Evolutionary conservation across 176 grass and related monocot genomes (phyloP), one percentile per base, ranked within the genome.

Genomic region (Aegilops sharonensis): DNA sequence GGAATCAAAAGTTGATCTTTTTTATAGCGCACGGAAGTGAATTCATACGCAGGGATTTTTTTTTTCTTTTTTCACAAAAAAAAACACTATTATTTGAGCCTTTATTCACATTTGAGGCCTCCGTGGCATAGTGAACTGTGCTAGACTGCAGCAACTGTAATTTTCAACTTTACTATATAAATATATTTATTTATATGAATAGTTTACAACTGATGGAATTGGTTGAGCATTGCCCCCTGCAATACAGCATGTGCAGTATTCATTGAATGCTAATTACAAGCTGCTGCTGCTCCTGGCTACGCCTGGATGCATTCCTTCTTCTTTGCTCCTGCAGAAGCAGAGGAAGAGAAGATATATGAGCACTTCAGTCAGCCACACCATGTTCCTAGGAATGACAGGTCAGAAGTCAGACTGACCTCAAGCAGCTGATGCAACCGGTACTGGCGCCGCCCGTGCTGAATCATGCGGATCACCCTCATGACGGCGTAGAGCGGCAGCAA

Each of bases 401-500:
- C 3, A 50, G 71, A 57, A 57, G 56, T 21, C 20, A 59, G 56
- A 81, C 81, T 70, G 8, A 95, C 93, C 85, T 95, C 65, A 20
- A 91, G 60, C 88, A 82, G 66, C 29, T 91, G 66, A 14, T 91
- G 88, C 79, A 87, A 54, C 35, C 21, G 86, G 42, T 93, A 90
- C 18, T 78, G 88, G 32, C 68, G 36, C 35, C 86, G 88, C 10
- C 86, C 88, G 11, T 64, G 62, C 68, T 91, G 91, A 69, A 95
- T 84, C 68, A 85, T 85, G 27, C 62, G 37, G 34, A 95, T 79
- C 78, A 95, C 36, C 32, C 86, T 86, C 86, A 89, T 92, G 66
- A 87, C 72, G 66, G 83, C 62, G 11, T 89, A 93, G 84, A 88
- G 78, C 9, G 93, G 93, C 81, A 95, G 68, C 77, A 95, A 61